Conservation (phyloP, 148 eudicot genomes). For the Silene conica region DNA sequence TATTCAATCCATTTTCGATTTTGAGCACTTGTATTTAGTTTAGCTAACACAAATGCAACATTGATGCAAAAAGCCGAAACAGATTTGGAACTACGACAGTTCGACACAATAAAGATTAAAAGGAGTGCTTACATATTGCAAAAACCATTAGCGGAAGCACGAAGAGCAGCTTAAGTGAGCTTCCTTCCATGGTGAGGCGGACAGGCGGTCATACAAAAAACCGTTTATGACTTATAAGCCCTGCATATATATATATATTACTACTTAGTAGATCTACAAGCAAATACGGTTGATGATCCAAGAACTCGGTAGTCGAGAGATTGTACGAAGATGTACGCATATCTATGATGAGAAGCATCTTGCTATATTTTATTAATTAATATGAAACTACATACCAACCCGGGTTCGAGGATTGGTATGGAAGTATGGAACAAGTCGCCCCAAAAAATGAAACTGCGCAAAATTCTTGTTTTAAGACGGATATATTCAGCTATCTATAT, state of each 20-base stretch:
- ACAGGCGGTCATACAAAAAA: too few relatives aligned
- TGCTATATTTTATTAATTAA: neutral
- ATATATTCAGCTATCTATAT: too few relatives aligned
- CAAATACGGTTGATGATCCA: constrained; percentile 6
- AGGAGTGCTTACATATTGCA: constrained; percentile 1
- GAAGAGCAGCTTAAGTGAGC: neutral
- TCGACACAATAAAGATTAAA: neutral
- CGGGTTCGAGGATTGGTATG: too few relatives aligned
- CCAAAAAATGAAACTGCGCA: too few relatives aligned
- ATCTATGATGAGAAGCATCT: neutral
- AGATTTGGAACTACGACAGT: neutral
- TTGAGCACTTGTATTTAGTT: too few relatives aligned
- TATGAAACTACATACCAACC: too few relatives aligned
- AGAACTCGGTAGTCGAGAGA: neutral
- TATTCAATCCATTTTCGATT: neutral
- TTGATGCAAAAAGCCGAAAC: neutral
- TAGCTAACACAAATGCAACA: too few relatives aligned
- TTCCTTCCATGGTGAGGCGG: constrained; percentile 1
- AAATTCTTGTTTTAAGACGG: too few relatives aligned
- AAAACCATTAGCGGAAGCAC: neutral
- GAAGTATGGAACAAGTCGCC: too few relatives aligned
- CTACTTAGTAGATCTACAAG: neutral
- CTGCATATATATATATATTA: too few relatives aligned
- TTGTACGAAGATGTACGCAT: neutral
- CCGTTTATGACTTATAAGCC: too few relatives aligned